Conservation (phyloP, 345 rosid genomes). For the Populus deltoides region DNA sequence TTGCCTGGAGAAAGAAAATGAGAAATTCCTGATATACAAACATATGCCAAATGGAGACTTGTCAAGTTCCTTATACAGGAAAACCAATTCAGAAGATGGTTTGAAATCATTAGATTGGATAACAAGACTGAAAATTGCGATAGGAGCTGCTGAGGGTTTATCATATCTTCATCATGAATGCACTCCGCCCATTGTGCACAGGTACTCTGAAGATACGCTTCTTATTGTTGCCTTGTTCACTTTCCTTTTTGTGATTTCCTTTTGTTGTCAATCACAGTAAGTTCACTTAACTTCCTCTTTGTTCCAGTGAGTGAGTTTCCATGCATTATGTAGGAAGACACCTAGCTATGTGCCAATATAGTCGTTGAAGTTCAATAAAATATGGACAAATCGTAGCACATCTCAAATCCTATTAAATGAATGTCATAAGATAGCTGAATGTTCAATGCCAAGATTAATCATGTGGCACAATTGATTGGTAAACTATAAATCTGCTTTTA, state of each 20-base stretch:
- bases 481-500: neutral
- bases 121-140: slow-evolving; percentile 90
- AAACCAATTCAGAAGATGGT: slow-evolving; percentile 53
- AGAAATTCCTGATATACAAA: slow-evolving; percentile 79
- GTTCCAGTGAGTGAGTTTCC: neutral
- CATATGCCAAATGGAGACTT: slow-evolving; percentile 85
- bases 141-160: slow-evolving; percentile 90
- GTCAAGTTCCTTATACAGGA: slow-evolving; percentile 70
- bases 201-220: slow-evolving; percentile 41
- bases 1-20: slow-evolving; percentile 73
- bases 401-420: neutral
- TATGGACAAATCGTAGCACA: neutral
- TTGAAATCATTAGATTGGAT: slow-evolving; percentile 96
- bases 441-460: neutral
- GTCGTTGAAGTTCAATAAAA: neutral
- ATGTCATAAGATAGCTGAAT: neutral
- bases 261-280: neutral
- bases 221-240: neutral
- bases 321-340: neutral
- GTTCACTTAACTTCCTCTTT: neutral
- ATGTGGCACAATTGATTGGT: neutral
- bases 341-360: neutral
- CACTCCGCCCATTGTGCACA: slow-evolving; percentile 80
- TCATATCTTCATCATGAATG: slow-evolving; percentile 92
- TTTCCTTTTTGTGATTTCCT: neutral